A percentile compares a stretch with the other conserved stretches of the same genome.
These are phyloP conservation scores for Ophiostoma angusticollis DNA, from an alignment of 2,329 filamentous ascomycete genomes.

Conservation along the genomic window DNA sequence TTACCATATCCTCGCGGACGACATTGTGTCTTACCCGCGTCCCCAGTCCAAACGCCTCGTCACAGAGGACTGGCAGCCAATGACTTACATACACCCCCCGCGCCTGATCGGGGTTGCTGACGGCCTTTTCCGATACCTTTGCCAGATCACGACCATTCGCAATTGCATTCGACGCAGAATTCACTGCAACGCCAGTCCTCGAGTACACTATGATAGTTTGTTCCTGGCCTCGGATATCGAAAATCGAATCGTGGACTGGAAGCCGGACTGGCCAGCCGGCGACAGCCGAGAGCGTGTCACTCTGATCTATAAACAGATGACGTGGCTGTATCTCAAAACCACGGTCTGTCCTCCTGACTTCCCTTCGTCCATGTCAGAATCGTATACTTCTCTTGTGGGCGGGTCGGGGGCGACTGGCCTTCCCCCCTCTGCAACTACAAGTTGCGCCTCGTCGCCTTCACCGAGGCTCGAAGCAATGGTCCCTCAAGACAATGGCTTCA, in stretches of 20 bases:
- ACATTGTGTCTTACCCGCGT: conserved; percentile 40
- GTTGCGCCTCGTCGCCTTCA: conserved; percentile 23
- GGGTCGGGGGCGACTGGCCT: conserved; percentile 16
- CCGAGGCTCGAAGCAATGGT: conserved; percentile 10
- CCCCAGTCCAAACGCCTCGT: conserved; percentile 23
- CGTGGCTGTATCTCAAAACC: conserved; percentile 51
- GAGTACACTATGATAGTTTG: conserved; percentile 60
- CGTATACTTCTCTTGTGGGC: conserved; percentile 3
- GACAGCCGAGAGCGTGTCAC: conserved; percentile 45
- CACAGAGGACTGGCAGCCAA: conserved; percentile 31
- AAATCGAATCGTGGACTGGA: conserved; percentile 60
- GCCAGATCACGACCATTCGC: conserved; percentile 64
- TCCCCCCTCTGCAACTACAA: conserved; percentile 20
- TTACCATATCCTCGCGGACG: conserved; percentile 61
- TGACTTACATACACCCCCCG: conserved; percentile 31
- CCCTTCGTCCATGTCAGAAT: conserved; percentile 8
- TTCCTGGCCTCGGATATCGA: conserved; percentile 67
- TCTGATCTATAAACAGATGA: conserved; percentile 51
- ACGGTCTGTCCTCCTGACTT: conserved; percentile 43
- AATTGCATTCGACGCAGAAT: conserved; percentile 61
- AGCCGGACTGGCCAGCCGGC: conserved; percentile 45
- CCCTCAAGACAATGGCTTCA: background rate
- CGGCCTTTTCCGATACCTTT: conserved; percentile 66
- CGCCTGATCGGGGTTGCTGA: conserved; percentile 71
- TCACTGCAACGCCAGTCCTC: conserved; percentile 46